Evolutionary conservation across 169 alveolate genomes (phyloP).

Genomic region (Eimeria acervulina): DNA sequence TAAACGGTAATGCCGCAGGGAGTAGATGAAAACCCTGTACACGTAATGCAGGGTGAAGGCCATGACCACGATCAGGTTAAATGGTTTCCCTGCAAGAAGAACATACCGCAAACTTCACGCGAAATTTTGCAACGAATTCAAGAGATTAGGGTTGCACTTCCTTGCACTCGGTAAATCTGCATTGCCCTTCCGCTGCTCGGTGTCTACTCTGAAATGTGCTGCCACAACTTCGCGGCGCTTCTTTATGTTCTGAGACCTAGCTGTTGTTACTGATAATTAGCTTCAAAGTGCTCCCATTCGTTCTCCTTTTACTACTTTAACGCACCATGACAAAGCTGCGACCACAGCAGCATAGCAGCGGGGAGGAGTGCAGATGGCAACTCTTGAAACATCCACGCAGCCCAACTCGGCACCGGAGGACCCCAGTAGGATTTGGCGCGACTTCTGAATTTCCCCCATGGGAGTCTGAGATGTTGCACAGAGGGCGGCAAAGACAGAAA

Average conservation of each 20-base stretch:
- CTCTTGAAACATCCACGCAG: slow-evolving; percentile 58
- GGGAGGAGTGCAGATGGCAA: slow-evolving; percentile 57
- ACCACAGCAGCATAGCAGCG: background rate
- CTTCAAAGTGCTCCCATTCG: no score
- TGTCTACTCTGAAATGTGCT: background rate
- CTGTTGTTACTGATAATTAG: no score
- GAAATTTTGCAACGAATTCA: background rate
- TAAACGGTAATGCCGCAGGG: slow-evolving; percentile 2
- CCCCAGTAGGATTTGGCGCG: slow-evolving; percentile 40
- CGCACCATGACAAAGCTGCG: slow-evolving; percentile 40
- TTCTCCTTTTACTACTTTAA: background rate
- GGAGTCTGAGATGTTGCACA: background rate
- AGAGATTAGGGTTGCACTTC: background rate
- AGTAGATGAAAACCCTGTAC: slow-evolving; percentile 40
- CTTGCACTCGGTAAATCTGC: background rate
- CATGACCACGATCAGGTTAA: slow-evolving; percentile 18
- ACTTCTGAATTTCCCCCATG: slow-evolving; percentile 32
- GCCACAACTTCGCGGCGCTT: no score
- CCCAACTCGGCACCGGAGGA: slow-evolving; percentile 49
- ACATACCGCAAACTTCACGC: background rate
- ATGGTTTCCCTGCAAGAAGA: slow-evolving; percentile 1
- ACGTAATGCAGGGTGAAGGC: slow-evolving; percentile 49
- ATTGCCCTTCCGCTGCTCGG: background rate
- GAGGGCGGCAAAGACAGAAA: background rate
- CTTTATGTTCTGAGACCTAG: no score